Evolutionary conservation across 257 asterid species (phyloP).

Genomic region (Fraxinus pennsylvanica): DNA sequence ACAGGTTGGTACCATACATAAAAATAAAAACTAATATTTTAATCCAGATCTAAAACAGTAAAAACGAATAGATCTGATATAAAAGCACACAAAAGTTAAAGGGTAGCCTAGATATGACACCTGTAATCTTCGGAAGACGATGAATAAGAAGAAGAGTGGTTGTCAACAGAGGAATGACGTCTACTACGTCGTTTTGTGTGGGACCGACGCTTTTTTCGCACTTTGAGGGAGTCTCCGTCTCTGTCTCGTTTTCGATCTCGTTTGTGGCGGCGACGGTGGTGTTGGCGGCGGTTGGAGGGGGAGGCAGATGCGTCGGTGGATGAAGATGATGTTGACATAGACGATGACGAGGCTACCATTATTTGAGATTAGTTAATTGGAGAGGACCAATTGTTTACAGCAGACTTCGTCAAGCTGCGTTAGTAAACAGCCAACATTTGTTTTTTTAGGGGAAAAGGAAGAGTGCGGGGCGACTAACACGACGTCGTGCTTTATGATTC

Average conservation of each 20-base stretch:
- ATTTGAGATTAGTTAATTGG: conserved; percentile 20
- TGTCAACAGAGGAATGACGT: conserved; percentile 69
- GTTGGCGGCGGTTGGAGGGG: conserved; percentile 48
- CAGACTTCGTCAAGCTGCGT: not conserved
- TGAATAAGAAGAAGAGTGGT: conserved; percentile 38
- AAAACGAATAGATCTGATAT: not conserved
- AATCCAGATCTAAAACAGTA: conserved; percentile 25
- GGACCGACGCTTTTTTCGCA: conserved; percentile 67
- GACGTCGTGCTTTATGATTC: not conserved
- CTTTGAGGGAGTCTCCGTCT: conserved; percentile 52
- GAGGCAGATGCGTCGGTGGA: conserved; percentile 45
- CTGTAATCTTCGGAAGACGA: conserved; percentile 71
- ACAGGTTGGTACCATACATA: conserved; percentile 10
- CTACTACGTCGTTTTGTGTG: conserved; percentile 66
- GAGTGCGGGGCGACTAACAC: not conserved
- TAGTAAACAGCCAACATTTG: too few species aligned
- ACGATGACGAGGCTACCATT: conserved; percentile 67
- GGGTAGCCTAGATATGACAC: conserved; percentile 24
- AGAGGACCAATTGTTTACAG: not conserved
- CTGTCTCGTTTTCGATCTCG: conserved; percentile 6
- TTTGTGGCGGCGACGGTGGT: conserved; percentile 43
- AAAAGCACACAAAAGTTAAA: not conserved
- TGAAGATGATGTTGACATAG: conserved; percentile 49
- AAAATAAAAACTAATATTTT: not conserved
- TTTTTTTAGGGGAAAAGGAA: too few species aligned